phyloP scores from a whole-genome alignment of 2,329 filamentous ascomycete species.

The Lachnellula willkommii region DNA sequence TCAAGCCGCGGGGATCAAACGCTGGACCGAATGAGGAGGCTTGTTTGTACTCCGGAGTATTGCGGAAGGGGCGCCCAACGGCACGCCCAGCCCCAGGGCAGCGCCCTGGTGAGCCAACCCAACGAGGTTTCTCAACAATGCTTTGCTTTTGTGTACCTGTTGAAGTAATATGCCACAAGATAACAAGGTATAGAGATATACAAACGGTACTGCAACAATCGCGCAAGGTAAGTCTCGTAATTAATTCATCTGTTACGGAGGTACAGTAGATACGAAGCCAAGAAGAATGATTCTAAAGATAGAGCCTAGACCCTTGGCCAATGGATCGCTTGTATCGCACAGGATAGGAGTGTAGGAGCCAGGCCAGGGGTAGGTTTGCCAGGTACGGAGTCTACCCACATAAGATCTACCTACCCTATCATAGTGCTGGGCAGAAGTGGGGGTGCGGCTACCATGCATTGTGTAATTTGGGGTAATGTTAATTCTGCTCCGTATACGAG shows the following conservation, averaged over 20 bases:
- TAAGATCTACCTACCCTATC: neutral
- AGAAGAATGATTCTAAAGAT: neutral
- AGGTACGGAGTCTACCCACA: too few species aligned
- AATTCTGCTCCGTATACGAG: too few species aligned
- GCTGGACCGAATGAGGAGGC: neutral
- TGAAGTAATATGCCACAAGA: neutral
- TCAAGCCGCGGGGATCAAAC: neutral
- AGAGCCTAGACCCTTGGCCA: neutral
- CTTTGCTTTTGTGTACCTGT: too few species aligned
- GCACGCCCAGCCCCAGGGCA: too few species aligned
- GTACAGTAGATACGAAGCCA: neutral
- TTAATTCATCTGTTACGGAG: neutral
- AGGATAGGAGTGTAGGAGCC: neutral
- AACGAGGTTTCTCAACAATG: neutral
- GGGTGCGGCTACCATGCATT: neutral
- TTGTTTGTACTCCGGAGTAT: neutral
- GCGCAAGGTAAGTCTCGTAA: too few species aligned
- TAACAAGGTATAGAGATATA: neutral
- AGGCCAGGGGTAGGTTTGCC: neutral
- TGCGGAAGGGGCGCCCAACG: slow-evolving; percentile 5
- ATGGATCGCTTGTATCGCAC: neutral
- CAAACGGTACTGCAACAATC: too few species aligned
- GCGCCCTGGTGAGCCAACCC: too few species aligned
- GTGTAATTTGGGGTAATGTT: neutral
- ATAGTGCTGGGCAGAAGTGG: neutral